Conservation (phyloP, 768 basidiomycete species). For the Leccinum longicurvipes region DNA sequence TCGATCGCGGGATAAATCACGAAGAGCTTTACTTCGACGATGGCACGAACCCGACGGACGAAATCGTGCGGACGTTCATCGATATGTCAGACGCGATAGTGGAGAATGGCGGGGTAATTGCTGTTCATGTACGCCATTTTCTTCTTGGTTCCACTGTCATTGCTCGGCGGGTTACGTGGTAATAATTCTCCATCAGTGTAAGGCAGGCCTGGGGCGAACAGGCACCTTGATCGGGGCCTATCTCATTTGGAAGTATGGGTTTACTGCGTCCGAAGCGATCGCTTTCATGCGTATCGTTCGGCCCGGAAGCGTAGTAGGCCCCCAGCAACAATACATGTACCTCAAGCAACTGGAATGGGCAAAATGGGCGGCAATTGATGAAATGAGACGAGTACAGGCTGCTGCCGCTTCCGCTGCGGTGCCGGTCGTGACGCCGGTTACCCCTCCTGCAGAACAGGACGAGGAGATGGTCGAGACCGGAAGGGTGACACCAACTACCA, state of each 20-base stretch:
- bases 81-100: constrained; percentile 78
- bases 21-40: constrained; percentile 96
- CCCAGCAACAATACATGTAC: constrained; percentile 93
- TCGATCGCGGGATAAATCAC: constrained; percentile 83
- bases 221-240: constrained; percentile 97
- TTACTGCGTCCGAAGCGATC: constrained; percentile 93
- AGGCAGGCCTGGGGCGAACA: constrained; percentile 94
- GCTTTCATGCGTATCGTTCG: constrained; percentile 98
- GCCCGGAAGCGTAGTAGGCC: constrained; percentile 90
- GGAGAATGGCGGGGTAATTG: constrained; percentile 75
- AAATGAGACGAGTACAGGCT: constrained; percentile 49
- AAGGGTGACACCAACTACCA: constrained; percentile 29
- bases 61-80: constrained; percentile 91
- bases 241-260: constrained; percentile 97
- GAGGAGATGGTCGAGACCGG: constrained; percentile 55
- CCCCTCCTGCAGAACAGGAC: constrained; percentile 75
- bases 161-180: constrained; percentile 17
- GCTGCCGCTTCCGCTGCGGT: constrained; percentile 40
- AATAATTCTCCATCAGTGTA: constrained; percentile 57
- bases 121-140: constrained; percentile 70
- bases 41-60: constrained; percentile 95
- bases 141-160: constrained; percentile 7
- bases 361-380: constrained; percentile 89
- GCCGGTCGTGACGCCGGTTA: constrained; percentile 66
- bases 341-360: constrained; percentile 92